Evolutionary conservation across 139 green algal genomes (phyloP), one percentile per base, ranked within the genome.

Genomic region (Closterium sp.): DNA sequence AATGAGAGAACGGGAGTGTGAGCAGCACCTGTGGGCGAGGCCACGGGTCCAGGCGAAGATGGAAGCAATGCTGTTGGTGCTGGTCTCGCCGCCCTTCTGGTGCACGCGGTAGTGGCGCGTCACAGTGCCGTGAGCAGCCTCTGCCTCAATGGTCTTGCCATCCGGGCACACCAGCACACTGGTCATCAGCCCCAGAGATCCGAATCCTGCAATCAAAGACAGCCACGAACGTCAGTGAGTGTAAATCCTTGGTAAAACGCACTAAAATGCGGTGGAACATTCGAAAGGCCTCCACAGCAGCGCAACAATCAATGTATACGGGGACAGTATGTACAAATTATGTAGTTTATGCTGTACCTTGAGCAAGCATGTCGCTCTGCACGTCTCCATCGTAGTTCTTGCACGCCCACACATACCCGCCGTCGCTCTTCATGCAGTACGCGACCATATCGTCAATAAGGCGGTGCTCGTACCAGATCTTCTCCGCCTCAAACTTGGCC

Each of bases 391-490:
- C 97, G 93, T 99, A 99, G 96, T 99, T 99, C 95, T 99, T 99
- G 96, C 97, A 99, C 0, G 98, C 98, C 98, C 97, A 99, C 89
- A 99, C 97, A 96, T 99, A 99, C 89, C 97, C 98, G 79, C 98
- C 98, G 50, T 92, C 95, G 28, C 93, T 97, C 96, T 99, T 99
- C 73, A 99, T 95, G n/a, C 95, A 95, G 95, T 98, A 97, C 0
- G 98, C 98, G 9, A 99, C 98, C 98, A 99, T 99, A 96, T 99
- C 98, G 92, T 99, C 98, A 86, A 99, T 99, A 34, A 99, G 96
- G 70, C 98, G 96, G 96, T 99, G 98, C 96, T 99, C 97, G 92
- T 99, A 99, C 96, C 97, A 99, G 91, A 99, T 99, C 70, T 96
- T 97, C 19, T 91, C 88, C 85, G 91, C 96, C 96, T 99, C 96